Percentiles rank a stretch among this genome's conserved stretches.
Evolutionary conservation across 2,329 filamentous ascomycete genomes (phyloP).

Genomic region (Neocatenulostroma microsporum): DNA sequence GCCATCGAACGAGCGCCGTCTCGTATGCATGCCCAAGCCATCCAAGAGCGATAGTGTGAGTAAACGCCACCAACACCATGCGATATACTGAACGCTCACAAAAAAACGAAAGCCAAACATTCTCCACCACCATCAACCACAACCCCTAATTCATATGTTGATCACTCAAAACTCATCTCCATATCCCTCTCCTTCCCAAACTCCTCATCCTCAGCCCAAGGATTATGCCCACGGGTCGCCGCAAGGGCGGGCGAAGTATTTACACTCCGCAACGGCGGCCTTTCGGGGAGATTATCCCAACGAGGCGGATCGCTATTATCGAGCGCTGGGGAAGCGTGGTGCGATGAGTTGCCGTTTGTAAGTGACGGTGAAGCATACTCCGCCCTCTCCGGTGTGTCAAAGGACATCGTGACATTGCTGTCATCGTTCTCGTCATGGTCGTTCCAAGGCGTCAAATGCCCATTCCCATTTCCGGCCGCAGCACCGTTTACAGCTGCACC

Average conservation of each 20-base stretch:
- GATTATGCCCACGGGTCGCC: slow-evolving; percentile 29
- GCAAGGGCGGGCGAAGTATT: slow-evolving; percentile 23
- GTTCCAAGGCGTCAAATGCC: slow-evolving; percentile 1
- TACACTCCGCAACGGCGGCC: slow-evolving; percentile 15
- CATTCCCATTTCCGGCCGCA: slow-evolving; percentile 8
- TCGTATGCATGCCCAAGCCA: no score
- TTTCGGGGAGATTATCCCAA: slow-evolving; percentile 6
- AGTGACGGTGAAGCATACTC: no score
- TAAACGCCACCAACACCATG: no score
- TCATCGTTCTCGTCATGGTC: slow-evolving; percentile 30
- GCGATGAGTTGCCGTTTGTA: slow-evolving; percentile 2
- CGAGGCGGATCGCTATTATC: slow-evolving; percentile 4
- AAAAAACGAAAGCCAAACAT: no score
- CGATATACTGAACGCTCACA: no score
- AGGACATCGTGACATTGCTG: slow-evolving; percentile 43
- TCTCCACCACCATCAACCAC: no score
- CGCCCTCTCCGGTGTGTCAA: slow-evolving; percentile 26
- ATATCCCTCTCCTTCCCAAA: slow-evolving; percentile 42
- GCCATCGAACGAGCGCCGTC: no score
- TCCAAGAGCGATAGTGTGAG: no score
- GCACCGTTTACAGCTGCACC: slow-evolving; percentile 2
- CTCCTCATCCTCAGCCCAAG: slow-evolving; percentile 43
- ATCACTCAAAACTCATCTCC: slow-evolving; percentile 42
- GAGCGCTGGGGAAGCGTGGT: slow-evolving; percentile 7
- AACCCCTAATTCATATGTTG: no score